These are phyloP conservation scores for Aspergillus aculeatinus DNA, from an alignment of 2,329 filamentous ascomycete species.

Conservation along the genomic window DNA sequence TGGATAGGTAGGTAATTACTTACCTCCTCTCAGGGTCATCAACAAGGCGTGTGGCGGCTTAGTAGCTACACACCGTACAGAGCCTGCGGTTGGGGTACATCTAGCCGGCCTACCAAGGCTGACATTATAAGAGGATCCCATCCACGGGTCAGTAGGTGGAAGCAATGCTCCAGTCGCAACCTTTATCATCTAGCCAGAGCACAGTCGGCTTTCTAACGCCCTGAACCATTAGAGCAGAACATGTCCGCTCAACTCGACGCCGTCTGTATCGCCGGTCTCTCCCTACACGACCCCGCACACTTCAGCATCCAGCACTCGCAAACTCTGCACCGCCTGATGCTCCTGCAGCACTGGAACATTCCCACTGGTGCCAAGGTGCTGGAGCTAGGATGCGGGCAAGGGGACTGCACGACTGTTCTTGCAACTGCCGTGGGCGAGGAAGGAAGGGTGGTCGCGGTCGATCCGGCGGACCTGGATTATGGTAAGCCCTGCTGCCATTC, in stretches of 20 bases:
- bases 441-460: conserved; percentile 53
- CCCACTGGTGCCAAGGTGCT: conserved; percentile 44
- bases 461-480: conserved; percentile 54
- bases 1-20: too few species aligned
- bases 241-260: conserved; percentile 14
- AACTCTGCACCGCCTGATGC: conserved; percentile 9
- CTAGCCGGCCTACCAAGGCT: too few species aligned
- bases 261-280: conserved; percentile 10
- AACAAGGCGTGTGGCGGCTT: too few species aligned
- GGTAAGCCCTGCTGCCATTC: conserved; percentile 24
- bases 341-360: conserved; percentile 10
- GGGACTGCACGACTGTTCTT: conserved; percentile 56
- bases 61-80: too few species aligned
- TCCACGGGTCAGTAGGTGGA: too few species aligned
- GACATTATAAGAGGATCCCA: too few species aligned
- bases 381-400: conserved; percentile 62
- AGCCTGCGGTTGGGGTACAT: too few species aligned
- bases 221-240: not conserved
- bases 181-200: too few species aligned
- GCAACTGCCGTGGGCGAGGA: conserved; percentile 48
- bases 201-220: too few species aligned
- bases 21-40: too few species aligned
- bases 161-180: too few species aligned
- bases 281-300: conserved; percentile 14
- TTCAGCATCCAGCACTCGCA: conserved; percentile 17